phyloP scores from a whole-genome alignment of 2,329 filamentous ascomycete species.

The Pezicula carpinea region DNA sequence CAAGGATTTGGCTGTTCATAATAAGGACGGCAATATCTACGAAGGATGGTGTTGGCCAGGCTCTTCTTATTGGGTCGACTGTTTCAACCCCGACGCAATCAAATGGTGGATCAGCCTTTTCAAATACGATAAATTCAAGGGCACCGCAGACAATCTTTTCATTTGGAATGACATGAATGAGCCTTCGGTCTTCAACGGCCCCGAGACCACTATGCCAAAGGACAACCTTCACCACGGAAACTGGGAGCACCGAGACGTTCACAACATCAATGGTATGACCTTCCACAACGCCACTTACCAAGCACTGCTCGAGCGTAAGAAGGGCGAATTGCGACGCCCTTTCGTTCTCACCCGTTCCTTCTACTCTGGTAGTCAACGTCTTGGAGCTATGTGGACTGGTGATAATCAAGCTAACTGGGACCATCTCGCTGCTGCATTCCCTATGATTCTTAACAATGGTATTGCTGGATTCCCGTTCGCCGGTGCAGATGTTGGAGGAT shows the following conservation, averaged over 20 bases:
- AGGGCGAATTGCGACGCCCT: conserved; percentile 78
- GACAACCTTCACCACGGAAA: conserved; percentile 88
- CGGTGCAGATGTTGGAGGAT: conserved; percentile 93
- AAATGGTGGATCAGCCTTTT: conserved; percentile 91
- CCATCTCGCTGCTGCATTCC: conserved; percentile 81
- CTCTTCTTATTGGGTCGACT: conserved; percentile 92
- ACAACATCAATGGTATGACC: conserved; percentile 94
- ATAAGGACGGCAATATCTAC: conserved; percentile 84
- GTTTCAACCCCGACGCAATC: conserved; percentile 86
- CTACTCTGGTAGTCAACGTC: conserved; percentile 83
- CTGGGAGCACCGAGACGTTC: conserved; percentile 96
- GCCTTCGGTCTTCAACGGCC: conserved; percentile 96
- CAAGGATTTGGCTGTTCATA: conserved; percentile 77
- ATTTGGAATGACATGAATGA: conserved; percentile 99
- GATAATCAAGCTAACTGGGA: conserved; percentile 95
- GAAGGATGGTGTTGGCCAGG: conserved; percentile 99
- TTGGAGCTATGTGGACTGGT: conserved; percentile 97
- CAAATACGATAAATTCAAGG: conserved; percentile 83
- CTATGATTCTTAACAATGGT: conserved; percentile 90
- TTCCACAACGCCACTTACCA: conserved; percentile 92
- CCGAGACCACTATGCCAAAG: conserved; percentile 97
- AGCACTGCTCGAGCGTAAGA: conserved; percentile 77
- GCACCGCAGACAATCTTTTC: conserved; percentile 79
- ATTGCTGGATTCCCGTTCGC: conserved; percentile 92
- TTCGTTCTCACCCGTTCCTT: conserved; percentile 93